Conservation (phyloP, 1,284 basidiomycete genomes). For the Cryptococcus wingfieldii region DNA sequence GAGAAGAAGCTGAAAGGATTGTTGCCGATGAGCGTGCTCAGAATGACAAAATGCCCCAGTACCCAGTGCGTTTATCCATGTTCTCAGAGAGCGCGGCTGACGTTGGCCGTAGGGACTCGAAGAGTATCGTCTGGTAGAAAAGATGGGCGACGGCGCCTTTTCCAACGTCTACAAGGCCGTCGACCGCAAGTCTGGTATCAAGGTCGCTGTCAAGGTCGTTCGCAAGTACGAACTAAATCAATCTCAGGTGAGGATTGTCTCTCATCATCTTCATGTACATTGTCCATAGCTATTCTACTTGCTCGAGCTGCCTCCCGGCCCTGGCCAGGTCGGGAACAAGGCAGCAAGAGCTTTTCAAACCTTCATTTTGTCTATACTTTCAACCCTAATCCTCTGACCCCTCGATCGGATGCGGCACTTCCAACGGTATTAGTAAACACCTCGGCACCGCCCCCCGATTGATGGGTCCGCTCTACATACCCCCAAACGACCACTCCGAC, state of each 20-base stretch:
- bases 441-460: neutral
- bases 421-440: neutral
- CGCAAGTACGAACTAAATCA: conserved; percentile 94
- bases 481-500: neutral
- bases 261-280: conserved; percentile 22
- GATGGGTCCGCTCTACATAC: neutral
- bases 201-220: conserved; percentile 95
- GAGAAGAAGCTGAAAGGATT: conserved; percentile 65
- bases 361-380: conserved; percentile 16
- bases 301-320: conserved; percentile 29
- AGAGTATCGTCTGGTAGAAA: conserved; percentile 72
- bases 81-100: conserved; percentile 4
- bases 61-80: conserved; percentile 52
- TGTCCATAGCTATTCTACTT: conserved; percentile 21
- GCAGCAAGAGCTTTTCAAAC: conserved; percentile 22
- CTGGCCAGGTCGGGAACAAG: conserved; percentile 43
- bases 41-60: conserved; percentile 71
- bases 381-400: conserved; percentile 1
- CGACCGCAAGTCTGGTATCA: conserved; percentile 69
- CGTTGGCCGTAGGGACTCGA: conserved; percentile 64
- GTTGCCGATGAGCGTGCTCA: conserved; percentile 72
- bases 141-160: conserved; percentile 99
- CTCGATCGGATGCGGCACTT: neutral
- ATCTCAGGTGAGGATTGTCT: conserved; percentile 77
- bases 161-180: conserved; percentile 96